phyloP scores from a whole-genome alignment of 2,329 filamentous ascomycete species.

The Chaetomium globosum region DNA sequence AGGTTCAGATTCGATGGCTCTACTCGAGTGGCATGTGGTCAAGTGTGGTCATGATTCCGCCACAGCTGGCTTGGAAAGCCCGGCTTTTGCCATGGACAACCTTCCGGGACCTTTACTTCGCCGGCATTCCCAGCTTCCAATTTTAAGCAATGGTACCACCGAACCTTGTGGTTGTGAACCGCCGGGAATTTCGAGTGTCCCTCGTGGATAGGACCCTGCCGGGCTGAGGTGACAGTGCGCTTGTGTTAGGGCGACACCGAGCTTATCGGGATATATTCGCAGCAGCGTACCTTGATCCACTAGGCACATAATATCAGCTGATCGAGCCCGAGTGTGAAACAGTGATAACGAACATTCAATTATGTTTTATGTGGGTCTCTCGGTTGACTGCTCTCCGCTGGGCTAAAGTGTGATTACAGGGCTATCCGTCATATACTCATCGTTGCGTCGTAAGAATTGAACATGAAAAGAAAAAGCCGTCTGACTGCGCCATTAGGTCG shows the following conservation, averaged over 20 bases:
- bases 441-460: constrained; percentile 26
- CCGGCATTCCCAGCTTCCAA: background rate
- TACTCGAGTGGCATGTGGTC: background rate
- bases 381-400: background rate
- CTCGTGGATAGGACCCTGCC: background rate
- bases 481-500: constrained; percentile 3
- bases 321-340: background rate
- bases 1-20: background rate
- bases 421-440: constrained; percentile 20
- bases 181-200: background rate
- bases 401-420: constrained; percentile 15
- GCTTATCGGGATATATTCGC: background rate
- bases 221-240: background rate
- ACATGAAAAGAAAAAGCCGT: constrained; percentile 16
- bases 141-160: too few species aligned
- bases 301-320: background rate
- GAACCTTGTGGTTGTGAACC: constrained; percentile 12
- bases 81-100: background rate
- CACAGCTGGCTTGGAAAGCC: background rate
- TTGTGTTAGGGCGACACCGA: background rate
- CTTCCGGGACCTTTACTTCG: background rate
- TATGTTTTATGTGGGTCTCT: constrained; percentile 13
- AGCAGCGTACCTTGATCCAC: background rate
- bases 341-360: constrained; percentile 2
- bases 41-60: background rate